These are phyloP conservation scores for Sclerotinia spermophila DNA, from an alignment of 2,329 filamentous ascomycete species.

Conservation along the genomic window DNA sequence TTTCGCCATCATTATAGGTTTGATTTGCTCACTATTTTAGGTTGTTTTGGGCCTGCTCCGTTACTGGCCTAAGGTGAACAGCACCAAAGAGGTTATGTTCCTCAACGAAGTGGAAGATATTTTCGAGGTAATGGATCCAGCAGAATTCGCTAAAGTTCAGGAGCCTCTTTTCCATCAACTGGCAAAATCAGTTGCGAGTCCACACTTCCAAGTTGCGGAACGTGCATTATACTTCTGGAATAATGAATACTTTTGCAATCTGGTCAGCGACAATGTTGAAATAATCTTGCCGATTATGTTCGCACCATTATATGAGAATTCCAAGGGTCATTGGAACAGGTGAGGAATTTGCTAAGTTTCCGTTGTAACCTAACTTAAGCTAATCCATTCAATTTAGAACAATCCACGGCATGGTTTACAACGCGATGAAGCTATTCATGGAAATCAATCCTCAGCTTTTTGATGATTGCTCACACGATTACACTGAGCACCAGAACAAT, in stretches of 20 bases:
- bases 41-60: constrained; percentile 90
- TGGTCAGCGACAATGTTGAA: constrained; percentile 98
- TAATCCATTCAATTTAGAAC: constrained; percentile 59
- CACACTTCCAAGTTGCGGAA: constrained; percentile 98
- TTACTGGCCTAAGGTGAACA: constrained; percentile 99
- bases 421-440: constrained; percentile 99
- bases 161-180: constrained; percentile 96
- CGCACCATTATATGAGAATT: constrained; percentile 95
- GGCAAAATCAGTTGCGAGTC: constrained; percentile 95
- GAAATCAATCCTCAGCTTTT: constrained; percentile 98
- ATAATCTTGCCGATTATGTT: constrained; percentile 99
- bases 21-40: constrained; percentile 42
- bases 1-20: neutral
- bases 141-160: constrained; percentile 97
- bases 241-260: constrained; percentile 99
- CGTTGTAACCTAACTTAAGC: neutral
- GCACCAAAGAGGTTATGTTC: constrained; percentile 99
- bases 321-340: constrained; percentile 99
- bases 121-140: constrained; percentile 99
- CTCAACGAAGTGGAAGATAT: constrained; percentile 99
- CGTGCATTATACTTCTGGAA: constrained; percentile 99
- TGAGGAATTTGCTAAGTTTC: constrained; percentile 5
- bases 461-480: constrained; percentile 97
- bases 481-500: constrained; percentile 92
- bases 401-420: constrained; percentile 99